Percentiles rank a stretch among this genome's conserved stretches.
Conservation (phyloP, 1,139 yeast genomes). For the Nadsonia starkeyi-henricii region DNA sequence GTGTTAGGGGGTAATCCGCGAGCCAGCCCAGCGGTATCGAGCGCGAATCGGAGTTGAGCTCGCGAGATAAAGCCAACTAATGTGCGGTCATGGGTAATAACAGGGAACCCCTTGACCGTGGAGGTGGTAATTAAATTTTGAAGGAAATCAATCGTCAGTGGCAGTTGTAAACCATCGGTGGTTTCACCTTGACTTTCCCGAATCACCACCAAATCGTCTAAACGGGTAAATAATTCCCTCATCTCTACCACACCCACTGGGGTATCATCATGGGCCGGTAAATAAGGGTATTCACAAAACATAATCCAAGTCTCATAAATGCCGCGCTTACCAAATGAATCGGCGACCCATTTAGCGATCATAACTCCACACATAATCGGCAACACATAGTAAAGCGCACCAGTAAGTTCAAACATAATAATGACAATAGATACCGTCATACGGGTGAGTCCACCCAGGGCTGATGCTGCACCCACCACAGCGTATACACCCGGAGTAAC, state of each 20-base stretch:
- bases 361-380: constrained; percentile 69
- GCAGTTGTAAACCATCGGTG: constrained; percentile 8
- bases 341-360: constrained; percentile 35
- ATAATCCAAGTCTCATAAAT: constrained; percentile 32
- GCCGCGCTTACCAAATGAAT: constrained; percentile 26
- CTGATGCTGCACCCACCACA: constrained; percentile 94
- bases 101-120: constrained; percentile 29
- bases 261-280: constrained; percentile 25
- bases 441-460: constrained; percentile 85
- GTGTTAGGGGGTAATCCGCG: constrained; percentile 5
- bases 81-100: constrained; percentile 22
- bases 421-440: constrained; percentile 87
- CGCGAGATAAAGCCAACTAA: constrained; percentile 31
- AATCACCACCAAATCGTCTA: constrained; percentile 18
- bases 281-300: constrained; percentile 26
- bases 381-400: constrained; percentile 75
- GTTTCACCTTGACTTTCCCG: constrained; percentile 12
- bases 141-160: constrained; percentile 13
- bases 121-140: constrained; percentile 11
- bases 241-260: constrained; percentile 22
- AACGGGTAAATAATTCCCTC: constrained; percentile 20
- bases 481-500: constrained; percentile 92
- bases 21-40: constrained; percentile 8
- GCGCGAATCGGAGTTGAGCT: constrained; percentile 23
- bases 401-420: constrained; percentile 90